Evolutionary conservation across 1,284 basidiomycete species (phyloP).

Genomic region (Apiotrichum brassicae): DNA sequence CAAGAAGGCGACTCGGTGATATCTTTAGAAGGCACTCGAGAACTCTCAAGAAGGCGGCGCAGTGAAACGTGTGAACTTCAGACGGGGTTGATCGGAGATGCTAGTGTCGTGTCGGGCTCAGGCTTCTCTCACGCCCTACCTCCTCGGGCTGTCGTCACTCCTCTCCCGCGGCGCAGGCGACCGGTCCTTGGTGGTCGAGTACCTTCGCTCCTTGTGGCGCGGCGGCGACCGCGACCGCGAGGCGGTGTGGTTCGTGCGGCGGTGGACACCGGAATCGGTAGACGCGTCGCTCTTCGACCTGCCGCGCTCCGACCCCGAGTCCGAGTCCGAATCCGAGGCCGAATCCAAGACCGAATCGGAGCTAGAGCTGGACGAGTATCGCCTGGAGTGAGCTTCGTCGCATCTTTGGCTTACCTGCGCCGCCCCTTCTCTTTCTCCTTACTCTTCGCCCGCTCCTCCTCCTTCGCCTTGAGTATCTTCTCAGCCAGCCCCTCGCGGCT

Average conservation of each 20-base stretch:
- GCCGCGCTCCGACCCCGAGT: slow-evolving; percentile 16
- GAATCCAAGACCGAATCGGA: slow-evolving; percentile 3
- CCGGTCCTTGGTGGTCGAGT: slow-evolving; percentile 1
- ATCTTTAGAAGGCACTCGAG: too few relatives aligned
- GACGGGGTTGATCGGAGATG: too few relatives aligned
- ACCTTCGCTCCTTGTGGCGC: not conserved
- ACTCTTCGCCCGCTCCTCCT: slow-evolving; percentile 27
- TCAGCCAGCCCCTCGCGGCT: slow-evolving; percentile 36
- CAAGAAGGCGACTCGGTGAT: too few relatives aligned
- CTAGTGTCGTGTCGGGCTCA: too few relatives aligned
- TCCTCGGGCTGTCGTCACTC: not conserved
- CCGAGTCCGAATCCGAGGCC: slow-evolving; percentile 25
- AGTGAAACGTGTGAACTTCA: too few relatives aligned
- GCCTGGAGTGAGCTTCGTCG: not conserved
- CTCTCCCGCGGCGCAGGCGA: not conserved
- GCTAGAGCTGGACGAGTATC: slow-evolving; percentile 7
- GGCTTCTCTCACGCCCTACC: not conserved
- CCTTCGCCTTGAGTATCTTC: slow-evolving; percentile 43
- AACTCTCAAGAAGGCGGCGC: too few relatives aligned
- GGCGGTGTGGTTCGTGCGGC: not conserved
- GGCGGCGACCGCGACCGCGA: not conserved
- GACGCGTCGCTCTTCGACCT: not conserved
- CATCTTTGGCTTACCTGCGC: not conserved
- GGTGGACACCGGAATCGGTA: not conserved
- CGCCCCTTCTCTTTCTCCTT: slow-evolving; percentile 6